Evolutionary conservation across 1,139 yeast genomes (phyloP).

Genomic region (Saccharomyces hybrid): DNA sequence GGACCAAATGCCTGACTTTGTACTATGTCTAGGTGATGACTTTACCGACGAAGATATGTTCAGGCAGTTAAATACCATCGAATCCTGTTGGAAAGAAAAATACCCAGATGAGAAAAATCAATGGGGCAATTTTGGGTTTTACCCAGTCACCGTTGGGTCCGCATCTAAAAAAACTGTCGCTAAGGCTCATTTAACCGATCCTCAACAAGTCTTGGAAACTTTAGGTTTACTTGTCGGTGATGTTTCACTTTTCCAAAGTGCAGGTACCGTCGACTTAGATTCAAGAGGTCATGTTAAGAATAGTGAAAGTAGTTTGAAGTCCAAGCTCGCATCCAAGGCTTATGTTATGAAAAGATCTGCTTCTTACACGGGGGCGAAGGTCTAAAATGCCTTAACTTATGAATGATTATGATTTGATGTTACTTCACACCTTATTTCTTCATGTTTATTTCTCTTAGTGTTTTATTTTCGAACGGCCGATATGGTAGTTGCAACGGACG

Average conservation of each 20-base stretch:
- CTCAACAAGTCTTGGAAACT: conserved; percentile 77
- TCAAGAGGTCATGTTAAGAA: conserved; percentile 57
- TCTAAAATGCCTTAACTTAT: background rate
- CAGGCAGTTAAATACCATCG: conserved; percentile 56
- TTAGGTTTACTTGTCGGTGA: conserved; percentile 71
- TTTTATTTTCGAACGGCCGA: background rate
- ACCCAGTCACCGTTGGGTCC: conserved; percentile 92
- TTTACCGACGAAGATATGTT: conserved; percentile 98
- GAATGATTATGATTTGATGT: conserved; percentile 2
- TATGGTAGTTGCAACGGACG: background rate
- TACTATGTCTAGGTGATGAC: conserved; percentile 90
- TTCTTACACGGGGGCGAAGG: conserved; percentile 9
- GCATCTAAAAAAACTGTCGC: conserved; percentile 87
- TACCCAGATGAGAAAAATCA: conserved; percentile 35
- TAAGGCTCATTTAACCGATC: conserved; percentile 79
- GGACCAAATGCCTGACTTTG: conserved; percentile 65
- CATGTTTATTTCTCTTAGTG: background rate
- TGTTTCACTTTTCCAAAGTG: conserved; percentile 66
- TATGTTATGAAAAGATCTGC: conserved; percentile 25
- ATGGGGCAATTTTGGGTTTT: conserved; percentile 55
- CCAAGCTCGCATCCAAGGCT: conserved; percentile 26
- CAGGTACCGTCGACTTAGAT: conserved; percentile 66
- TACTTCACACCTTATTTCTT: background rate
- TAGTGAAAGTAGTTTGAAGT: conserved; percentile 33
- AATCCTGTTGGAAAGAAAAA: conserved; percentile 36